Evolutionary conservation across 768 basidiomycete genomes (phyloP), one percentile per base, ranked within the genome.

Genomic region (Agrocybe pediades): DNA sequence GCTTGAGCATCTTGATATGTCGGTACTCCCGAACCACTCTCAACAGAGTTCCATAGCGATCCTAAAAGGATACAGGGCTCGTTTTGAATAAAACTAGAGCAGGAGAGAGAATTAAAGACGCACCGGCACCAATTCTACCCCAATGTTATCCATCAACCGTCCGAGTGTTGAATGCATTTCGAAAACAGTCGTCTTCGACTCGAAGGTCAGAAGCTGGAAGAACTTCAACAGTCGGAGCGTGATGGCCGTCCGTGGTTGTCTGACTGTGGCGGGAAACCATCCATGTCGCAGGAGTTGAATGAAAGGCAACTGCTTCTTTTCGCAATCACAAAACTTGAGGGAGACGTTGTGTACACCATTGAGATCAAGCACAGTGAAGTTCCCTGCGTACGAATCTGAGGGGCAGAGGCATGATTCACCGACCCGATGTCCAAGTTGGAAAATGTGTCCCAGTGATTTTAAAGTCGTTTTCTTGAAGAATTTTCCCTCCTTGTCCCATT

Each of bases 1-100:
- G 47, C 43, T 67, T 67, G 11, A 71, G 55, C 59, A 65, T 60
- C 43, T 62, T 55, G 5, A 72, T 25, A 46, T 70, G 63, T 0
- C 62, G 51, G 36, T 53, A 74, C 23, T 61, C 20, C 8, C 41
- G 45, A 11, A 54, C 25, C n/a, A 52, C 48, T 3, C 49, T 15
- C 9, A 60, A 6, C n/a, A 57, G 25, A 3, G 17, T 9, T 11
- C 33, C 13, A 47, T 58, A 63, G 1, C 47, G 49, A 27, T 60
- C 43, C 62, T 63, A 40, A 16, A 15, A 13, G 33, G 3, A n/a
- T n/a, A n/a, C n/a, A n/a, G n/a, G n/a, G n/a, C n/a, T n/a, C 11
- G 3, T 36, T 36, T 36, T 13, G 5, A n/a, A 15, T n/a, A 36
- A 13, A 4, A 4, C 6, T 36, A 30, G 15, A 36, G 3, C n/a